phyloP scores from a whole-genome alignment of 148 eudicot species.

The Persicaria maculosa region DNA sequence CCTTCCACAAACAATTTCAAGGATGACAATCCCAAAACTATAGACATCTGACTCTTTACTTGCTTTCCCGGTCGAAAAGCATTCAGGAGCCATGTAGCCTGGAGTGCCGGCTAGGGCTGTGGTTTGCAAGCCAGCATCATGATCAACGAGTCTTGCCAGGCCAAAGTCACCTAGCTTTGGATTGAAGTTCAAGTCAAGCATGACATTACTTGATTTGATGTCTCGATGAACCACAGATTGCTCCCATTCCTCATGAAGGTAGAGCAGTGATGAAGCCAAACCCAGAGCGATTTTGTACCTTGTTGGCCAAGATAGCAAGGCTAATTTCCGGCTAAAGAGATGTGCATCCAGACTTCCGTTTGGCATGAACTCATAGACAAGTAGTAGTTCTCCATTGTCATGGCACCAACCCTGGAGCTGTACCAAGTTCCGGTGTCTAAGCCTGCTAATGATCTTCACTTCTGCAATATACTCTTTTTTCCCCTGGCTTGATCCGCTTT shows the following conservation, averaged over 20 bases:
- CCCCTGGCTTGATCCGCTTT: conserved; percentile 22
- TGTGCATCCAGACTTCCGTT: conserved; percentile 40
- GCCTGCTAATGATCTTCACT: conserved; percentile 12
- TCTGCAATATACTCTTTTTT: conserved; percentile 18
- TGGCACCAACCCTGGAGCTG: too few species aligned
- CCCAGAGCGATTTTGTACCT: conserved; percentile 17
- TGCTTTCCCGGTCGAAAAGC: too few species aligned
- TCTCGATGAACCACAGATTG: too few species aligned
- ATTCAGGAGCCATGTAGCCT: conserved; percentile 12
- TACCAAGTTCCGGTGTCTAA: too few species aligned
- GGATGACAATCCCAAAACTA: too few species aligned
- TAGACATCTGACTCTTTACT: too few species aligned
- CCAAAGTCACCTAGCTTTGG: conserved; percentile 20
- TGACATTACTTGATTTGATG: conserved; percentile 13
- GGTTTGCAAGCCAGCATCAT: background rate
- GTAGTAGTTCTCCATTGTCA: too few species aligned
- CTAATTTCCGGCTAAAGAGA: conserved; percentile 22
- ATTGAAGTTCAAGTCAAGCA: conserved; percentile 17
- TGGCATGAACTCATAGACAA: conserved; percentile 29
- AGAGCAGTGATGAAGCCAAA: too few species aligned
- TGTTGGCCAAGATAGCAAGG: conserved; percentile 22
- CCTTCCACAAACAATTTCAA: too few species aligned
- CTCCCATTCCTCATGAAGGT: too few species aligned
- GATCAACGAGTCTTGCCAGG: conserved; percentile 8
- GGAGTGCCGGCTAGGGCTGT: conserved; percentile 4